Conservation (phyloP, 768 basidiomycete genomes). For the Grammothele lineata region DNA sequence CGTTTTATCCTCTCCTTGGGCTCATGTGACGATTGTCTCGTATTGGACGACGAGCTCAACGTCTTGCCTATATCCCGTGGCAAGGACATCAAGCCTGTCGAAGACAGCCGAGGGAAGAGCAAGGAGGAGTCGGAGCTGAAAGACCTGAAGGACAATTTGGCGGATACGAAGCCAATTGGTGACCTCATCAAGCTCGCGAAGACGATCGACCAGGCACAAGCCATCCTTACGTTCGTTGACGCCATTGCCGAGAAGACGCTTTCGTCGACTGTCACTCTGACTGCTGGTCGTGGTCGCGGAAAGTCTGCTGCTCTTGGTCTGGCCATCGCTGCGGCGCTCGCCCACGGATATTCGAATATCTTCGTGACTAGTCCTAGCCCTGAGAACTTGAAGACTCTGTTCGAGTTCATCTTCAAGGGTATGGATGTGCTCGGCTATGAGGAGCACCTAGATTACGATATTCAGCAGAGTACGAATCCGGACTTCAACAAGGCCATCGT, state of each 20-base stretch:
- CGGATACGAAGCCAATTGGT: conserved; percentile 82
- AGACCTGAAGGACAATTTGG: conserved; percentile 71
- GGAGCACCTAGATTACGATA: conserved; percentile 97
- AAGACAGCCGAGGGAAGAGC: conserved; percentile 44
- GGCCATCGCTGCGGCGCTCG: conserved; percentile 88
- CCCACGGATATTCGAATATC: conserved; percentile 94
- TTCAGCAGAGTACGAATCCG: conserved; percentile 90
- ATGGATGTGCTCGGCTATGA: conserved; percentile 93
- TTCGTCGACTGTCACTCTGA: conserved; percentile 91
- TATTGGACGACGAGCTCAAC: conserved; percentile 97
- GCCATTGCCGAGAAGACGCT: conserved; percentile 91
- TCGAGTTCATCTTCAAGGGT: conserved; percentile 97
- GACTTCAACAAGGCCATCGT: conserved; percentile 96
- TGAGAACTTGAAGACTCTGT: conserved; percentile 96
- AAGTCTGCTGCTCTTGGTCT: conserved; percentile 97
- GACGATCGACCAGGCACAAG: conserved; percentile 93
- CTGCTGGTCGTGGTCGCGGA: conserved; percentile 91
- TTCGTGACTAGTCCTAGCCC: conserved; percentile 98
- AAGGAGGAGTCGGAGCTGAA: conserved; percentile 63
- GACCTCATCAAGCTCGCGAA: conserved; percentile 87
- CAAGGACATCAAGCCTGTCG: conserved; percentile 80
- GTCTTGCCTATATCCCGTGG: conserved; percentile 93
- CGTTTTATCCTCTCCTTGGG: conserved; percentile 97
- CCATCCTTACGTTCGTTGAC: conserved; percentile 91
- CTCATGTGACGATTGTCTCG: conserved; percentile 86